Base-by-base conservation (phyloP, 148 eudicot genomes). In the Camellia japonica region DNA sequence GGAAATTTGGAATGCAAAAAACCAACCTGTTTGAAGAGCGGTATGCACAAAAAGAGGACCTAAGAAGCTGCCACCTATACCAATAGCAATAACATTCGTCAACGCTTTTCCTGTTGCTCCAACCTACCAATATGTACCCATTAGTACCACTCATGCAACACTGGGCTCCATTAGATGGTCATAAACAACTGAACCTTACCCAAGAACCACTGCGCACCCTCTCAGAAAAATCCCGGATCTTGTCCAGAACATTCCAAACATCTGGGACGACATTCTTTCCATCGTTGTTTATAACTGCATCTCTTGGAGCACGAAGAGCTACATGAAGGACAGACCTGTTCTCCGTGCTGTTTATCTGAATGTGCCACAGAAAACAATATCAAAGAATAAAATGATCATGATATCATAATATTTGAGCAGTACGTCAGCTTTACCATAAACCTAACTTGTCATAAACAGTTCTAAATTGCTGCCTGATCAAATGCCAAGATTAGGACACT, bases 41-140 rank as follows among this genome's bases (percentile, higher is more conserved):
- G 97, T 92, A 86, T 96, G 98, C 82, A 96, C 99, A 88, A 96
- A 96, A 74, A 94, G 87, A 63, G 99, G 99, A 73, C 99, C 99
- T 84, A 96, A 85, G 86, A 92, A 96, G 85, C 99, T 96, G 73
- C 99, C 99, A 49, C 99, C 99, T 80, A 96, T 96, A 56, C 99
- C 99, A 63, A 96, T 71, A 3, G 99, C 93, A 66, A 96, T 76
- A 58, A 96, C 98, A 86, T 96, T 84, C 78, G 78, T 89, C 90
- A 96, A 77, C 19, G 90, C 68, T 83, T 92, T 94, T 81, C 99
- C 99, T 64, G 99, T 96, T 78, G 80, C 98, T 85, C 98, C 99
- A 81, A 93, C 90, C 99, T 96, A 82, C 73, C 74, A 82, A 75
- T 46, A 49, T 2, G 59, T 63, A 52, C 60, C 58, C 19, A 65